Evolutionary conservation across 148 eudicot genomes (phyloP).

Genomic region (Salicornia ramosissima): DNA sequence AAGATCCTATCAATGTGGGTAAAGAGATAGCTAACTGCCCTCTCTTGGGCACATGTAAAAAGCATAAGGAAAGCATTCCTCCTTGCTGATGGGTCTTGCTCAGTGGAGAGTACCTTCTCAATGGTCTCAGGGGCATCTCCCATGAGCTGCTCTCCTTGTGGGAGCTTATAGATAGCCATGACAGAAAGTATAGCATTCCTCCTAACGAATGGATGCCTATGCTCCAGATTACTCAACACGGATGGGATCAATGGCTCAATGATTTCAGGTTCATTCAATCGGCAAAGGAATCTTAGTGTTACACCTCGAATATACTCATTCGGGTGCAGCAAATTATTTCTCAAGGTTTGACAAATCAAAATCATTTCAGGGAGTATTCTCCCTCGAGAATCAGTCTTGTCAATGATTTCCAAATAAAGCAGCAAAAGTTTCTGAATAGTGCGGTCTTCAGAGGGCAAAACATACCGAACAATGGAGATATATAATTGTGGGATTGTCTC

Average conservation of each 20-base stretch:
- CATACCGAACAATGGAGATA: conserved; percentile 69
- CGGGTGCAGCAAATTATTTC: conserved; percentile 67
- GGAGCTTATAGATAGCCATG: conserved; percentile 71
- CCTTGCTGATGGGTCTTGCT: conserved; percentile 79
- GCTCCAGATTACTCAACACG: too few species aligned
- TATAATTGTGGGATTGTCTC: conserved; percentile 71
- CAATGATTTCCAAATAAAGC: conserved; percentile 68
- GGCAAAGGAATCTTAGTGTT: conserved; percentile 69
- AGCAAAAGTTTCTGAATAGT: conserved; percentile 64
- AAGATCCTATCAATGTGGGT: conserved; percentile 60
- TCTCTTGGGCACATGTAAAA: conserved; percentile 80
- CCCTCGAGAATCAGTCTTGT: conserved; percentile 73
- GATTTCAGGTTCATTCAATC: conserved; percentile 63
- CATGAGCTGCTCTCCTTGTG: conserved; percentile 71
- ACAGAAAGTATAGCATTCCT: too few species aligned
- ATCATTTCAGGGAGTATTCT: conserved; percentile 70
- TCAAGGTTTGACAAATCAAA: conserved; percentile 65
- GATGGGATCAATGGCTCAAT: conserved; percentile 69
- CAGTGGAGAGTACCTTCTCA: conserved; percentile 61
- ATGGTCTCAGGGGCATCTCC: conserved; percentile 67
- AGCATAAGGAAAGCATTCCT: conserved; percentile 91
- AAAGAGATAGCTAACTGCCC: conserved; percentile 74
- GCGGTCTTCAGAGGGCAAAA: conserved; percentile 71
- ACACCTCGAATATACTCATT: conserved; percentile 83
- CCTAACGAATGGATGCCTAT: too few species aligned